Evolutionary conservation across 2,329 filamentous ascomycete genomes (phyloP).

Genomic region (Metarhizium sp.): DNA sequence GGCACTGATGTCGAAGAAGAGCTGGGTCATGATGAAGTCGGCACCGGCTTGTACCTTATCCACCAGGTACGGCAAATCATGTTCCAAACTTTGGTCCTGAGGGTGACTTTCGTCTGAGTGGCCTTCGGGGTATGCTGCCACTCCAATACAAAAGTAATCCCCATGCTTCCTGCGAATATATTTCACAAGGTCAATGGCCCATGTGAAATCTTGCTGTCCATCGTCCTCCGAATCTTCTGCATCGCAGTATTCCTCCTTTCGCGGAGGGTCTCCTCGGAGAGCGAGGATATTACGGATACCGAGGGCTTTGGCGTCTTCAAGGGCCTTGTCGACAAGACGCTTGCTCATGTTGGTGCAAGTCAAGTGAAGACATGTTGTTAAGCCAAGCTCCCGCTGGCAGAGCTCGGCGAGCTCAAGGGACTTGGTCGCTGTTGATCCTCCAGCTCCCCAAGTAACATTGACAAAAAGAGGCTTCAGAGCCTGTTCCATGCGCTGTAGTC

Average conservation of each 20-base stretch:
- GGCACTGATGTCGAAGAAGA: constrained; percentile 85
- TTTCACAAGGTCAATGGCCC: constrained; percentile 78
- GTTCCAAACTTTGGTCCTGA: constrained; percentile 55
- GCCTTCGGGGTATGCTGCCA: constrained; percentile 90
- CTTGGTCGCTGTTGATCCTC: constrained; percentile 83
- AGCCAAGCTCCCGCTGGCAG: constrained; percentile 80
- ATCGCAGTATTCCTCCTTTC: constrained; percentile 75
- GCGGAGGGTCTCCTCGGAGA: constrained; percentile 80
- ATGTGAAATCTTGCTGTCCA: constrained; percentile 71
- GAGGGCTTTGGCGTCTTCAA: constrained; percentile 82
- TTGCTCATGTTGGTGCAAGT: constrained; percentile 98
- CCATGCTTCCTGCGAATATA: constrained; percentile 83
- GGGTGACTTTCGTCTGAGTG: constrained; percentile 88
- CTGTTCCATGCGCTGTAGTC: constrained; percentile 89
- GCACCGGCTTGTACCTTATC: constrained; percentile 88
- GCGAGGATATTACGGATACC: constrained; percentile 93
- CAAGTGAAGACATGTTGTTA: constrained; percentile 91
- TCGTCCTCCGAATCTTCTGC: constrained; percentile 48
- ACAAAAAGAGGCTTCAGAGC: constrained; percentile 89
- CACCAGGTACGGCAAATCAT: constrained; percentile 79
- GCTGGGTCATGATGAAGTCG: constrained; percentile 97
- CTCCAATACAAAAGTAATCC: constrained; percentile 93
- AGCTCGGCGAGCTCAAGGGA: constrained; percentile 91
- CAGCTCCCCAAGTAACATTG: constrained; percentile 96
- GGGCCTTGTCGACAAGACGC: constrained; percentile 72